Evolutionary conservation across 139 green algal genomes (phyloP).

Genomic region (Nannochloris sp.): DNA sequence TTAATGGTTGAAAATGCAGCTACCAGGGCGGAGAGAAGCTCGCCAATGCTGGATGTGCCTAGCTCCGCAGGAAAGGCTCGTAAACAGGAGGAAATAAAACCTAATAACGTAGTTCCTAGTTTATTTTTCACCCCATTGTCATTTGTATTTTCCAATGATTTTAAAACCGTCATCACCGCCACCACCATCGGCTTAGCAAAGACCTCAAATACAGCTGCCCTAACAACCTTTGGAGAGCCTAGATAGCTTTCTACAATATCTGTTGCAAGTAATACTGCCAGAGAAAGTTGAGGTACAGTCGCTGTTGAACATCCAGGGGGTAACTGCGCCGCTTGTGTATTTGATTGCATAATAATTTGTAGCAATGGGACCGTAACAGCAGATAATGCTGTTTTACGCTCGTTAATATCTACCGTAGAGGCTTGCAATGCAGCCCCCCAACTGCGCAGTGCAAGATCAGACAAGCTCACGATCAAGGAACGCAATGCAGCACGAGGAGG

Average conservation of each 20-base stretch:
- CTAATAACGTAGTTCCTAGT: slow-evolving; percentile 4
- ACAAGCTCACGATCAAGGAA: slow-evolving; percentile 9
- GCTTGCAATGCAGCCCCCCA: no score
- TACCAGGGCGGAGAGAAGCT: slow-evolving; percentile 15
- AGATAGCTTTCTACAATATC: slow-evolving; percentile 13
- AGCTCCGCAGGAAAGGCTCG: slow-evolving; percentile 15
- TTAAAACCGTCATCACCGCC: not conserved
- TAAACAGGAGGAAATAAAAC: slow-evolving; percentile 2
- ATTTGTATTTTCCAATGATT: not conserved
- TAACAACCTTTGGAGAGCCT: slow-evolving; percentile 13
- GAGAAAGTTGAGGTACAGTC: no score
- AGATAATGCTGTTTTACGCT: no score
- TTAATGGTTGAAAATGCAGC: not conserved
- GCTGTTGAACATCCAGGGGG: no score
- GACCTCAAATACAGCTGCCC: not conserved
- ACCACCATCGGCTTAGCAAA: not conserved
- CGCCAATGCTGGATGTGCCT: not conserved
- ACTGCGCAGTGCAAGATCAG: slow-evolving; percentile 11
- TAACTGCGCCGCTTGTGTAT: no score
- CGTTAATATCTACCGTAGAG: no score
- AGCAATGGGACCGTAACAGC: no score
- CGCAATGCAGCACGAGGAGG: not conserved
- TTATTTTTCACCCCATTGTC: not conserved
- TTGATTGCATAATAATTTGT: no score
- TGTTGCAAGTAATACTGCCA: not conserved